A percentile compares a stretch with the other conserved stretches of the same genome.
phyloP scores from a whole-genome alignment of 1,139 yeast species.

The Debaryomycetaceae sp. region DNA sequence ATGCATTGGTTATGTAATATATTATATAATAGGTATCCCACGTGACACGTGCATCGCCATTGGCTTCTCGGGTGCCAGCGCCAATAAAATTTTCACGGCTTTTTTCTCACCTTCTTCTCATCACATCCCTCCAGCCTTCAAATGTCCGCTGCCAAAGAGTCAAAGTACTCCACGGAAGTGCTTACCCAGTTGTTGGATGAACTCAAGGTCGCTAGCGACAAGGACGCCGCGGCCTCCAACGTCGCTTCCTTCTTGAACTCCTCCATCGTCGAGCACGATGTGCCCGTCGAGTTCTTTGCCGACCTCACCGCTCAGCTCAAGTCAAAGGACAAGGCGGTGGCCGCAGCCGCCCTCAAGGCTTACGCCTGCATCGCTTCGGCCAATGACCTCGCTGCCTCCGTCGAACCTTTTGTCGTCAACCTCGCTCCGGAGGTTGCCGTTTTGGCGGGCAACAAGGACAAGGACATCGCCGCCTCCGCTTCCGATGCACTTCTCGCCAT shows the following conservation, averaged over 20 bases:
- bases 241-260: slow-evolving; percentile 93
- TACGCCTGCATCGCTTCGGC: slow-evolving; percentile 75
- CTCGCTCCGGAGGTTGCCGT: slow-evolving; percentile 60
- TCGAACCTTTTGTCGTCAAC: slow-evolving; percentile 86
- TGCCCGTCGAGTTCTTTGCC: slow-evolving; percentile 79
- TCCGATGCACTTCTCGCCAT: slow-evolving; percentile 64
- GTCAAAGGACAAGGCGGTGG: slow-evolving; percentile 55
- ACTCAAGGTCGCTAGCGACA: slow-evolving; percentile 86
- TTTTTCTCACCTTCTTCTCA: slow-evolving; percentile 5
- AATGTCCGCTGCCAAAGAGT: slow-evolving; percentile 57
- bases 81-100: no score
- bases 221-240: slow-evolving; percentile 80
- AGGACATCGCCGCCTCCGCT: slow-evolving; percentile 58
- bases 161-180: slow-evolving; percentile 64
- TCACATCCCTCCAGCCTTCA: slow-evolving; percentile 18
- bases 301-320: slow-evolving; percentile 67
- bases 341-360: slow-evolving; percentile 76
- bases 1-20: no score
- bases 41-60: no score
- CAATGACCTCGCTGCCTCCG: slow-evolving; percentile 75
- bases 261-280: slow-evolving; percentile 96
- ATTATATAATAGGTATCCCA: no score
- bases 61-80: no score
- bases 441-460: slow-evolving; percentile 86
- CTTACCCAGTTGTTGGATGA: slow-evolving; percentile 89